Evolutionary conservation across 176 grass and related monocot genomes (phyloP).

Genomic region (Oryza officinalis): DNA sequence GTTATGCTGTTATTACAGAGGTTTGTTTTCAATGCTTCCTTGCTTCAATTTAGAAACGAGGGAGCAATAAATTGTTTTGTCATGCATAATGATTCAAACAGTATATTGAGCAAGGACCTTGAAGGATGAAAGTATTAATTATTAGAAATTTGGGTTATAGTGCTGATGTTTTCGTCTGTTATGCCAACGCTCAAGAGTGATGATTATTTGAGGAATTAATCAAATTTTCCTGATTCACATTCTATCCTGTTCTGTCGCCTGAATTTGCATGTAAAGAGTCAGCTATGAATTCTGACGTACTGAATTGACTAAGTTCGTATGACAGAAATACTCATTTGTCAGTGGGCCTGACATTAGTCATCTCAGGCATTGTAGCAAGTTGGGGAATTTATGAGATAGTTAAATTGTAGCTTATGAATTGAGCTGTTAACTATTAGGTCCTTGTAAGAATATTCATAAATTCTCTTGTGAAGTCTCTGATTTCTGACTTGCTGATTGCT

Average conservation of each 20-base stretch:
- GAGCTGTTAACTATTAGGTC: neutral
- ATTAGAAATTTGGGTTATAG: slow-evolving; percentile 2
- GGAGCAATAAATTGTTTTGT: neutral
- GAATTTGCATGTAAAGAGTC: neutral
- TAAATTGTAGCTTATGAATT: slow-evolving; percentile 24
- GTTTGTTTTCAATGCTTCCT: slow-evolving; percentile 49
- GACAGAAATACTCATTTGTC: neutral
- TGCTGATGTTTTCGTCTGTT: neutral
- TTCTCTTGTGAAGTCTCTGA: slow-evolving; percentile 11
- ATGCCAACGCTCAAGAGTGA: neutral
- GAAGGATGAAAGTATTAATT: slow-evolving; percentile 17
- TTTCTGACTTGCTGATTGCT: slow-evolving; percentile 15
- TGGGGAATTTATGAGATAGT: slow-evolving; percentile 1
- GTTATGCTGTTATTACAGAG: slow-evolving; percentile 88
- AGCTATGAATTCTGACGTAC: neutral
- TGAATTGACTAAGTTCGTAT: slow-evolving; percentile 13
- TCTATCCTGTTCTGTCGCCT: slow-evolving; percentile 4
- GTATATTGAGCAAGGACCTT: neutral
- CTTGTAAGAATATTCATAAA: slow-evolving; percentile 9
- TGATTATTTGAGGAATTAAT: slow-evolving; percentile 6
- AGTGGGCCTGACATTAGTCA: neutral
- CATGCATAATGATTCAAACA: neutral
- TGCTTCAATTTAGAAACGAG: slow-evolving; percentile 29
- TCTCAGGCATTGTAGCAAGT: slow-evolving; percentile 5
- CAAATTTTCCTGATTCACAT: slow-evolving; percentile 6